Percentiles rank a stretch among this genome's conserved stretches.
Conservation (phyloP, 2,329 filamentous ascomycete species). For the Macrophomina tecta region DNA sequence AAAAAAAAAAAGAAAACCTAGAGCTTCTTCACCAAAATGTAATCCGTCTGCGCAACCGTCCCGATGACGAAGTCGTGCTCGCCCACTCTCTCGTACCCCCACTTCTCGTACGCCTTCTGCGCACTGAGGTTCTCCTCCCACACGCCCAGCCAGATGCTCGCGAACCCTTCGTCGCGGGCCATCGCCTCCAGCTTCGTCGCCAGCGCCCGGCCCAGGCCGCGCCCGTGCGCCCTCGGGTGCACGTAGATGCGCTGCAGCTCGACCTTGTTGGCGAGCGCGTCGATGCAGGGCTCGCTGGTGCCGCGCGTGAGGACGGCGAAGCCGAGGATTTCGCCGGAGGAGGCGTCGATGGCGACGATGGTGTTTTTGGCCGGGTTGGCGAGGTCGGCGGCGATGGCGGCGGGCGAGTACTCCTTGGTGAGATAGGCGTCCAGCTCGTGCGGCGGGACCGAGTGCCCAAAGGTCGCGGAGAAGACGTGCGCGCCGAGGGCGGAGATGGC, state of each 20-base stretch:
- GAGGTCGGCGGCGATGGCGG: conserved; percentile 37
- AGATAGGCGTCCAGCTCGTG: conserved; percentile 49
- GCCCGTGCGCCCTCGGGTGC: conserved; percentile 42
- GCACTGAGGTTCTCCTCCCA: conserved; percentile 55
- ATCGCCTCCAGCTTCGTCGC: conserved; percentile 29
- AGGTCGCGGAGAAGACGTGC: conserved; percentile 47
- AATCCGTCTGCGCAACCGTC: conserved; percentile 50
- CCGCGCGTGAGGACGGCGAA: conserved; percentile 51
- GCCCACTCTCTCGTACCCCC: conserved; percentile 50
- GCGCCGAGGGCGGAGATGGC: conserved; percentile 36
- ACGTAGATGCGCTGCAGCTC: conserved; percentile 56
- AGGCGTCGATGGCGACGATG: conserved; percentile 35
- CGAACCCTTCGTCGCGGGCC: conserved; percentile 47
- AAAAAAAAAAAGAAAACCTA: not conserved
- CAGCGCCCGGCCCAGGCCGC: conserved; percentile 47
- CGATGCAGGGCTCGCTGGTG: conserved; percentile 28
- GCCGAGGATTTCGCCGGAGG: conserved; percentile 36
- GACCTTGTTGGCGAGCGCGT: conserved; percentile 37
- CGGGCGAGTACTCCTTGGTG: conserved; percentile 43
- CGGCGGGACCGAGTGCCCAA: conserved; percentile 50
- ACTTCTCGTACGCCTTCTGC: conserved; percentile 48
- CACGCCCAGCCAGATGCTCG: conserved; percentile 54
- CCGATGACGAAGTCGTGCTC: conserved; percentile 53
- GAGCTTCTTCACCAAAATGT: conserved; percentile 48
- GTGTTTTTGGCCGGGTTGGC: conserved; percentile 34